A percentile compares a stretch with the other conserved stretches of the same genome.
phyloP scores from a whole-genome alignment of 352 stramenopile species.

The Globisporangium perplexum region DNA sequence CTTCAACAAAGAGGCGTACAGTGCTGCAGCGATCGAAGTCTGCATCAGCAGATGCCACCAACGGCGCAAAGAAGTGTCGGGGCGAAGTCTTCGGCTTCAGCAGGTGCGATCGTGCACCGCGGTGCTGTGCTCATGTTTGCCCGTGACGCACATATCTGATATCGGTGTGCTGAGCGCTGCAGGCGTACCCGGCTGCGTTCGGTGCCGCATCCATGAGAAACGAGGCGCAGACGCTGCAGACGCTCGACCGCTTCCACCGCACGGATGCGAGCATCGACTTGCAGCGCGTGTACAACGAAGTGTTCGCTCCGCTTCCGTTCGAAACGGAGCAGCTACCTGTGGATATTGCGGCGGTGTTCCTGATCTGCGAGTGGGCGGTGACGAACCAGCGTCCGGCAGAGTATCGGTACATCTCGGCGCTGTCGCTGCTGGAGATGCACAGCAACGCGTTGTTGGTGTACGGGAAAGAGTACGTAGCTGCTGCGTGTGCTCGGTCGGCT shows the following conservation, averaged over 20 bases:
- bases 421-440: conserved; percentile 82
- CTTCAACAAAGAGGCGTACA: conserved; percentile 54
- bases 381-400: conserved; percentile 74
- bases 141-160: not conserved
- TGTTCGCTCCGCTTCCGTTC: conserved; percentile 49
- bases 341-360: conserved; percentile 60
- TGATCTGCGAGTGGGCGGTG: conserved; percentile 82
- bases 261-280: conserved; percentile 68
- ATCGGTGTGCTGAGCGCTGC: not conserved
- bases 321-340: conserved; percentile 45
- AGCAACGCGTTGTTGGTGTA: conserved; percentile 54
- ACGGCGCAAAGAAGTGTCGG: conserved; percentile 48
- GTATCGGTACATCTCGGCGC: conserved; percentile 73
- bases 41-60: conserved; percentile 45
- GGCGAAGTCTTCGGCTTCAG: conserved; percentile 64
- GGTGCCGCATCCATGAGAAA: conserved; percentile 46
- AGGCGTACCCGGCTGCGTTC: conserved; percentile 26
- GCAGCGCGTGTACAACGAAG: conserved; percentile 62
- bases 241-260: conserved; percentile 75
- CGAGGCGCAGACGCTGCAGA: conserved; percentile 73
- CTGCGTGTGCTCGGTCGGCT: too few species aligned
- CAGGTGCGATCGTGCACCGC: conserved; percentile 21
- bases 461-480: conserved; percentile 43
- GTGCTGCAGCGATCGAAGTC: conserved; percentile 35
- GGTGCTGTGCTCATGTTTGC: not conserved